phyloP scores from a whole-genome alignment of 2,329 filamentous ascomycete genomes.

The Diaporthe sp. region DNA sequence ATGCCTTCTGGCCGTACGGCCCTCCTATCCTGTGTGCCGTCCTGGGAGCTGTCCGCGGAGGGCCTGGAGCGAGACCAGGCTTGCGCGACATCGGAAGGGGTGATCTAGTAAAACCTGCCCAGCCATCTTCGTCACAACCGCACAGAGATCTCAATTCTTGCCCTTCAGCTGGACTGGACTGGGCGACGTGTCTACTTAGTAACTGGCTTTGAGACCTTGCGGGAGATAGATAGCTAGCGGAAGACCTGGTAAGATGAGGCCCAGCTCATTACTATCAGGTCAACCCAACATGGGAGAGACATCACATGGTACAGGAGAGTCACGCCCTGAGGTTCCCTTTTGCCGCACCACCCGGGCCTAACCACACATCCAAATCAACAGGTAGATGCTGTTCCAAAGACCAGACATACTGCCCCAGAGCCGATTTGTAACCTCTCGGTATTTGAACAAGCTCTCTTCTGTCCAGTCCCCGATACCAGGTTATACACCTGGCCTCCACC shows the following conservation, averaged over 20 bases:
- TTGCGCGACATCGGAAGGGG: background rate
- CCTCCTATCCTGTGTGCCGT: background rate
- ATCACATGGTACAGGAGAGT: background rate
- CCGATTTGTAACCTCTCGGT: background rate
- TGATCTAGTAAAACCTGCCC: background rate
- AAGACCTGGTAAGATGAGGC: background rate
- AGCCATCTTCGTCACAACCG: background rate
- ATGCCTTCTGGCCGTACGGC: background rate
- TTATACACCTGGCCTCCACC: no score
- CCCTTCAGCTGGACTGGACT: background rate
- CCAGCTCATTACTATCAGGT: no score
- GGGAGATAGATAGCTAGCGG: background rate
- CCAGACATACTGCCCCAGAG: background rate
- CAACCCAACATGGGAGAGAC: background rate
- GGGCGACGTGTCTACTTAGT: background rate
- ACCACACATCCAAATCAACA: background rate
- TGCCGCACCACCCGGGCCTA: background rate
- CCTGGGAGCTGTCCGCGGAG: background rate
- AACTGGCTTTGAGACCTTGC: background rate
- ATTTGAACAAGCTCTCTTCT: background rate
- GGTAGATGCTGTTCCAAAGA: background rate
- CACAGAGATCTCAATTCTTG: background rate
- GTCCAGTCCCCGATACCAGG: background rate
- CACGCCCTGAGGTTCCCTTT: background rate
- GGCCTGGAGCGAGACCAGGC: background rate